Evolutionary conservation across 768 basidiomycete genomes (phyloP).

Genomic region (Tylopilus balloui): DNA sequence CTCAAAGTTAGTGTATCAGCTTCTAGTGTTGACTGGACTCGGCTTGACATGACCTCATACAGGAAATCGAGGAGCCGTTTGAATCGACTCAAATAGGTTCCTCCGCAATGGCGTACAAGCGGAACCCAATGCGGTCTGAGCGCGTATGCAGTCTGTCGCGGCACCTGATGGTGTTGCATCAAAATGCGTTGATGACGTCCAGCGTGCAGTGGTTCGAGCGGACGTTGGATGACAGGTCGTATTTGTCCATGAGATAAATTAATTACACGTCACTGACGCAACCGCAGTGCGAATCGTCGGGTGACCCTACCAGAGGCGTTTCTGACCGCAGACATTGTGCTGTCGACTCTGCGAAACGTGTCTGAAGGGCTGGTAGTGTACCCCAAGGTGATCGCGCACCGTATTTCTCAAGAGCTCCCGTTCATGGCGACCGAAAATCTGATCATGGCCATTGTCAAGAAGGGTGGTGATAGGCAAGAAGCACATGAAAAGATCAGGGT

Average conservation of each 20-base stretch:
- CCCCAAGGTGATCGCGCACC: conserved; percentile 88
- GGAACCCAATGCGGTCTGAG: conserved; percentile 99
- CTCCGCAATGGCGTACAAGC: conserved; percentile 98
- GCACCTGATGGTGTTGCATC: conserved; percentile 93
- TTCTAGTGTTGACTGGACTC: not conserved
- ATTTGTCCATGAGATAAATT: conserved; percentile 3
- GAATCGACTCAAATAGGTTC: conserved; percentile 98
- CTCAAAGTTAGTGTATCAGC: conserved; percentile 56
- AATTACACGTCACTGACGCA: conserved; percentile 5
- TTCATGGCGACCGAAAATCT: conserved; percentile 99
- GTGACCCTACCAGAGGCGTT: conserved; percentile 97
- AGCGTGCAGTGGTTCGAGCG: conserved; percentile 98
- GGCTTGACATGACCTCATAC: conserved; percentile 3
- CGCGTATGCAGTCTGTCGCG: conserved; percentile 94
- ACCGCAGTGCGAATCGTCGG: conserved; percentile 83
- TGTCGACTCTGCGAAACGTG: conserved; percentile 94
- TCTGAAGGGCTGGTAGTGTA: conserved; percentile 99
- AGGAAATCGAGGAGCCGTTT: conserved; percentile 99
- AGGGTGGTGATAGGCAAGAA: conserved; percentile 92
- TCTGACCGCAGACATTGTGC: conserved; percentile 92
- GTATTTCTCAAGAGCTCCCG: conserved; percentile 91
- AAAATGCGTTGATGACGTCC: conserved; percentile 93
- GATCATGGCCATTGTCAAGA: conserved; percentile 98
- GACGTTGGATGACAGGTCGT: conserved; percentile 90
- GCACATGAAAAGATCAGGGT: conserved; percentile 95